Evolutionary conservation across 495 filamentous ascomycete genomes (phyloP), one percentile per base, ranked within the genome.

Genomic region (Aspergillus baeticus): DNA sequence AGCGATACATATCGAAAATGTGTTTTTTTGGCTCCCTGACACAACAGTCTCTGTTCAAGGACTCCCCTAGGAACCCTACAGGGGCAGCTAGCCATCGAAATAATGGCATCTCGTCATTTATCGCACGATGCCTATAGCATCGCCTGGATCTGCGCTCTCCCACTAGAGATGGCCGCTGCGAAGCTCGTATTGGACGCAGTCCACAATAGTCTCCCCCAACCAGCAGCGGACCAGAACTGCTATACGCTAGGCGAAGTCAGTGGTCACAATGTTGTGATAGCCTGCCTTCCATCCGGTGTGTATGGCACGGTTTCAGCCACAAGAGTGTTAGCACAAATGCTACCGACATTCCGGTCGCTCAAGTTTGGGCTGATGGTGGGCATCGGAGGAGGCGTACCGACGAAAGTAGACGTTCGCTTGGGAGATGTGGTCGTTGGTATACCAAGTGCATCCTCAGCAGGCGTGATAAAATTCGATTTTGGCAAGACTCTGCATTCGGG

Each of bases 351-450:
- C 49, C 41, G 47, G 5, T 33, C 46, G 21, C 37, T 75, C 21
- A 50, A 57, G n/a, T 67, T 69, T 42, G 63, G 51, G 0, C 33
- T 75, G 36, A 62, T 73, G 61, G 67, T 72, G 2, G 71, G 72
- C n/a, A 72, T 77, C 39, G 72, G 70, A 8, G 72, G 66, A 1
- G 70, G 70, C 2, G 65, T 69, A 4, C 72, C 71, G 22, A 60
- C 45, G 2, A 39, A 29, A 26, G 55, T 29, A 18, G 64, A 70
- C 58, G 67, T 74, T 34, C 63, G 68, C 8, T 60, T 76, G 0
- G 70, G 73, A 5, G 68, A 73, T 64, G 58, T 74, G 13, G 70
- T 73, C 1, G 63, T 74, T 21, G 71, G 71, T 31, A 59, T 57
- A 20, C 67, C 68, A 6, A 57, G 22, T 23, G 42, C 42, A 5